Percentiles rank a stretch among this genome's conserved stretches.
phyloP scores from a whole-genome alignment of 1,139 yeast genomes.

The Suhomyces bokatorum region DNA sequence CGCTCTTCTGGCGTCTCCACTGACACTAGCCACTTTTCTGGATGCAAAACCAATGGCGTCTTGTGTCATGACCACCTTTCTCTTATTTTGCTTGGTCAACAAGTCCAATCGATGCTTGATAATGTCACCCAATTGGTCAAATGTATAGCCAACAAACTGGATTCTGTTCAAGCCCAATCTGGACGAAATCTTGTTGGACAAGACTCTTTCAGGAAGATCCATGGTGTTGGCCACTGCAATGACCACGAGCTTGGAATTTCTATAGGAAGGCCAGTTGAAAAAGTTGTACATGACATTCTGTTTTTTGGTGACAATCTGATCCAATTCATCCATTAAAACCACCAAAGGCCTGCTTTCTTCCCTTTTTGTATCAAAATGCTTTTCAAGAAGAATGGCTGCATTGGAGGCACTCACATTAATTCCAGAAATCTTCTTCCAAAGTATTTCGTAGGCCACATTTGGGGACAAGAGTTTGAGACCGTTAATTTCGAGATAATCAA shows the following conservation, averaged over 20 bases:
- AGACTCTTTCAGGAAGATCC: slow-evolving; percentile 90
- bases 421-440: slow-evolving; percentile 77
- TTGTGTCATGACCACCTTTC: slow-evolving; percentile 50
- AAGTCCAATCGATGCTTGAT: slow-evolving; percentile 68
- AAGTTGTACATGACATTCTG: slow-evolving; percentile 93
- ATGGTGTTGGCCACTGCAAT: slow-evolving; percentile 95
- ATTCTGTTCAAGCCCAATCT: slow-evolving; percentile 86
- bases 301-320: slow-evolving; percentile 81
- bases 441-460: slow-evolving; percentile 74
- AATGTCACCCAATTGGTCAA: slow-evolving; percentile 72
- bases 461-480: slow-evolving; percentile 88
- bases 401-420: slow-evolving; percentile 61
- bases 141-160: slow-evolving; percentile 86
- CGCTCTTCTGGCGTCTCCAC: slow-evolving; percentile 97
- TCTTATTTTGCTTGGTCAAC: slow-evolving; percentile 41
- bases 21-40: slow-evolving; percentile 90
- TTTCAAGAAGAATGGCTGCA: slow-evolving; percentile 50
- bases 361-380: slow-evolving; percentile 33
- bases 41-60: slow-evolving; percentile 93
- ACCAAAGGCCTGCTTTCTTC: slow-evolving; percentile 52
- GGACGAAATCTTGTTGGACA: slow-evolving; percentile 87
- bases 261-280: slow-evolving; percentile 94
- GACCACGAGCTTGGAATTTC: slow-evolving; percentile 76
- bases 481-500: slow-evolving; percentile 82
- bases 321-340: slow-evolving; percentile 87